Conservation (phyloP, 129 eudicot genomes). For the Pseudognaphalium luteoalbum region DNA sequence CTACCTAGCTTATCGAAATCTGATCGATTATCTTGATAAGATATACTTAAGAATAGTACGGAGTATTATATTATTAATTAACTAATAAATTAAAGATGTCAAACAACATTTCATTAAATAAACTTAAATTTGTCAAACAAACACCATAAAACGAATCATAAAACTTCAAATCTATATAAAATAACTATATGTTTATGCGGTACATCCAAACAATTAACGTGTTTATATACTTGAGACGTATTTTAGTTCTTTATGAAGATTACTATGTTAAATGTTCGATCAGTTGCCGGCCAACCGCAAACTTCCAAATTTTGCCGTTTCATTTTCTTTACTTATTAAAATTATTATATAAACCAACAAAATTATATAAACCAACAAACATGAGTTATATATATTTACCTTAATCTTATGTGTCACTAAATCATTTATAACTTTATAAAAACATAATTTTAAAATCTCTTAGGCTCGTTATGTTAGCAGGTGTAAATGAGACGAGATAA, state of each 20-base stretch:
- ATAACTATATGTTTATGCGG: no score
- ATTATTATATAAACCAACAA: no score
- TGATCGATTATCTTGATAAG: no score
- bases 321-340: neutral
- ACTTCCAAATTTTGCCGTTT: conserved; percentile 29
- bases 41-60: no score
- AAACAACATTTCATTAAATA: no score
- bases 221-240: neutral
- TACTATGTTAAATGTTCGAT: conserved; percentile 13
- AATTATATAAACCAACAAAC: neutral
- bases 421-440: neutral
- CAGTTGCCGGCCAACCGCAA: conserved; percentile 47
- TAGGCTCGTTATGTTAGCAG: no score
- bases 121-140: neutral
- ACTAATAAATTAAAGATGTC: no score
- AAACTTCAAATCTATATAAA: no score
- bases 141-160: neutral
- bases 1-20: no score
- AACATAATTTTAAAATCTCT: neutral
- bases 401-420: neutral
- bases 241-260: conserved; percentile 19
- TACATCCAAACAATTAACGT: neutral
- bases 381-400: neutral
- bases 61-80: no score
- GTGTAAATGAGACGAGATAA: no score